Percentiles rank a stretch among this genome's conserved stretches.
Conservation (phyloP, 1,284 basidiomycete species). For the Hypsizygus ulmarius region DNA sequence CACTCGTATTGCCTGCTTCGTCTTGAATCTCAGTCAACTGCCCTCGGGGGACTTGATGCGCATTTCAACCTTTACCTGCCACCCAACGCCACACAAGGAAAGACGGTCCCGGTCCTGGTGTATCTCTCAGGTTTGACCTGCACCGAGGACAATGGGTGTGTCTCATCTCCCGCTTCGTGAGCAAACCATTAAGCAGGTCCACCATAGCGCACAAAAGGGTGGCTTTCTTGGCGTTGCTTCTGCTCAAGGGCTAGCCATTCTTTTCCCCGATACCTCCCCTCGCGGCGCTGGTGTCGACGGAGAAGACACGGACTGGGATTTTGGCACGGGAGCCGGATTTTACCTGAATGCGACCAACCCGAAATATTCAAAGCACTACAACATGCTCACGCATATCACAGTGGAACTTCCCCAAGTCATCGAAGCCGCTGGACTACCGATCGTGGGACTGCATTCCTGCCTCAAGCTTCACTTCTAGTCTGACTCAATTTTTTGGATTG, state of each 20-base stretch:
- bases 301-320: constrained; percentile 89
- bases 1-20: not conserved
- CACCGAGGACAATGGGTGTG: constrained; percentile 92
- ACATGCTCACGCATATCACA: constrained; percentile 85
- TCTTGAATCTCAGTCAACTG: constrained; percentile 43
- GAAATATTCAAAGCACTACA: constrained; percentile 83
- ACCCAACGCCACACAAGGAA: constrained; percentile 48
- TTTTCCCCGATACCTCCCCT: constrained; percentile 96
- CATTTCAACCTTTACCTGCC: constrained; percentile 93
- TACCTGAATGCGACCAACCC: constrained; percentile 87
- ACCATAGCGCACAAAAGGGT: constrained; percentile 79
- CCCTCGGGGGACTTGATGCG: constrained; percentile 78
- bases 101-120: constrained; percentile 82
- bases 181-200: not conserved
- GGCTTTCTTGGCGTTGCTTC: constrained; percentile 80
- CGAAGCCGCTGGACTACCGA: constrained; percentile 61
- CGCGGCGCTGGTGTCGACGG: constrained; percentile 88
- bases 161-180: constrained; percentile 6
- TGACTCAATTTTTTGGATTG: not conserved
- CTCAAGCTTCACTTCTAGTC: not conserved
- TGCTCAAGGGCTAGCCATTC: constrained; percentile 81
- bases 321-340: constrained; percentile 93
- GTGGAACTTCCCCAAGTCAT: constrained; percentile 81
- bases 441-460: constrained; percentile 42
- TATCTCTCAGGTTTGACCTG: constrained; percentile 95